phyloP scores from a whole-genome alignment of 495 filamentous ascomycete species.

The Apodospora peruviana region DNA sequence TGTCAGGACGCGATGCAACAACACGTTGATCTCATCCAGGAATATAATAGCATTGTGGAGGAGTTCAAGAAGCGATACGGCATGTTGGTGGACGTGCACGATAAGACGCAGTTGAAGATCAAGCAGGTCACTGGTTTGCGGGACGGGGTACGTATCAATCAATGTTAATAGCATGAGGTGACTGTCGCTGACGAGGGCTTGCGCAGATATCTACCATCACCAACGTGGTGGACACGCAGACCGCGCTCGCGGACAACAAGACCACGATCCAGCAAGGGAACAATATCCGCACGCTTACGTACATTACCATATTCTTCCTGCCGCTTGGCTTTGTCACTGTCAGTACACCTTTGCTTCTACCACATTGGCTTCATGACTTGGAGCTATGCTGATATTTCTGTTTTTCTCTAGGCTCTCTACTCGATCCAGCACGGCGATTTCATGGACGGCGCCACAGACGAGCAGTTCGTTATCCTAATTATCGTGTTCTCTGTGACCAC shows the following conservation, averaged over 20 bases:
- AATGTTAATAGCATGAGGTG: not conserved
- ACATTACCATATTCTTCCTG: constrained; percentile 13
- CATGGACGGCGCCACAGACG: constrained; percentile 8
- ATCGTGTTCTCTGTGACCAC: constrained; percentile 7
- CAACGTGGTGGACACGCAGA: constrained; percentile 11
- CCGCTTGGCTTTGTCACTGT: constrained; percentile 13
- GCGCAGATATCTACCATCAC: constrained; percentile 13
- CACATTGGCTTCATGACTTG: too few relatives aligned
- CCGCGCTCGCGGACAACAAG: constrained; percentile 11
- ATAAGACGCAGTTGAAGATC: constrained; percentile 15
- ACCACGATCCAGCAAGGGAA: constrained; percentile 13
- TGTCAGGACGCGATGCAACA: constrained; percentile 4
- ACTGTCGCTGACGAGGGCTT: not conserved
- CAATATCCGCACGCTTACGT: constrained; percentile 11
- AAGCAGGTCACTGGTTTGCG: constrained; percentile 15
- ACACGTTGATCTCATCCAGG: constrained; percentile 12
- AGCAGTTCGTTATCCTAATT: constrained; percentile 6
- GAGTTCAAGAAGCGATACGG: constrained; percentile 13
- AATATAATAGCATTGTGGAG: constrained; percentile 9
- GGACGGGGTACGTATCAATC: constrained; percentile 5
- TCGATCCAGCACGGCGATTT: constrained; percentile 10
- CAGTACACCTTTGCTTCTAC: too few relatives aligned
- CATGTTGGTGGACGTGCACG: constrained; percentile 10
- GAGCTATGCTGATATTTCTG: not conserved
- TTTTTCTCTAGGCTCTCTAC: constrained; percentile 3